Conservation (phyloP, 495 filamentous ascomycete genomes). For the Platismatia glauca region DNA sequence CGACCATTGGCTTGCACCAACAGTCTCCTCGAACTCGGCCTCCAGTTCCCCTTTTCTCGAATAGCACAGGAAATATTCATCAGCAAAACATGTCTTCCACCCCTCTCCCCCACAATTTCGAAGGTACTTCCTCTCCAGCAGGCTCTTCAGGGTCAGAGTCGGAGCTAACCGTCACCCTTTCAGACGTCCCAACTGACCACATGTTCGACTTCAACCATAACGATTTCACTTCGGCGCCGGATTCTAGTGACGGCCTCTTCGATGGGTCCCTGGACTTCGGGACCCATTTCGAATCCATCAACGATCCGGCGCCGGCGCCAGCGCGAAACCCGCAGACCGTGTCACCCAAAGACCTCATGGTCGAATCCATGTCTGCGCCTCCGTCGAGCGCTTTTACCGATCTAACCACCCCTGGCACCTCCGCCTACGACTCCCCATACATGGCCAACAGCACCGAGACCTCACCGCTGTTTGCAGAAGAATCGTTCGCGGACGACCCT, state of each 20-base stretch:
- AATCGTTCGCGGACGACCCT: slow-evolving; percentile 56
- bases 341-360: slow-evolving; percentile 75
- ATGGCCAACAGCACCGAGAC: slow-evolving; percentile 56
- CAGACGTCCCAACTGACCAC: slow-evolving; percentile 12
- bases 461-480: slow-evolving; percentile 56
- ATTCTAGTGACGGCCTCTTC: slow-evolving; percentile 4
- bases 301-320: slow-evolving; percentile 28
- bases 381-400: slow-evolving; percentile 78
- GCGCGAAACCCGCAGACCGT: slow-evolving; percentile 47
- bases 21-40: slow-evolving; percentile 20
- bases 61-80: slow-evolving; percentile 20
- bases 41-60: slow-evolving; percentile 23
- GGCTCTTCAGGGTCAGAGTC: neutral
- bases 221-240: slow-evolving; percentile 10
- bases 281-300: slow-evolving; percentile 20
- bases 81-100: slow-evolving; percentile 12
- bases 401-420: slow-evolving; percentile 70
- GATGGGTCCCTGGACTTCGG: slow-evolving; percentile 12
- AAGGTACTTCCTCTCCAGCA: slow-evolving; percentile 16
- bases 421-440: slow-evolving; percentile 60
- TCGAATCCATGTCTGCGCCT: slow-evolving; percentile 65
- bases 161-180: slow-evolving; percentile 10
- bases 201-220: slow-evolving; percentile 13
- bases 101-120: neutral
- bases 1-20: slow-evolving; percentile 16